Evolutionary conservation across 1,139 yeast species (phyloP), one percentile per base, ranked within the genome.

Genomic region (Pneumocystis canis): DNA sequence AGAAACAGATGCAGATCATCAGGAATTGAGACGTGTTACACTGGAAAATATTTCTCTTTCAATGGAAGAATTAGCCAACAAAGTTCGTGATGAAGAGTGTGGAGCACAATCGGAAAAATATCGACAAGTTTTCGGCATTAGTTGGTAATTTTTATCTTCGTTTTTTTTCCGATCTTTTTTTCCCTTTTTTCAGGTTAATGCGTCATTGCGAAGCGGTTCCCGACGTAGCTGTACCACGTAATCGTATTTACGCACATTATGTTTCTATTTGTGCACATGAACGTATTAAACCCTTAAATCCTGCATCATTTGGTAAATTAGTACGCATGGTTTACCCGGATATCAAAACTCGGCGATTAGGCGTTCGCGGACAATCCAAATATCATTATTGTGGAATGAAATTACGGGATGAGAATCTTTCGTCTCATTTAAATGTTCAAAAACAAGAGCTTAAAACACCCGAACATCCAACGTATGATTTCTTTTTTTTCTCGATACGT

Each of bases 321-420:
- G 90, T 89, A 14, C 80, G 87, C 66, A 77, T 85, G 7, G 75
- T 85, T 16, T 89, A 82, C 70, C 96, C 96, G 1, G 79, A 78
- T 64, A 77, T 89, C 67, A 84, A 87, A 37, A 87, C 96, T 0
- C 80, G 97, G 68, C 79, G 97, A 66, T 77, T 89, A 65, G 97
- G 97, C 14, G 84, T 85, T 74, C 78, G 96, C 63, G 96, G 96
- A 7, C 90, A 87, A 71, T 84, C 92, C 28, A 87, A 88, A 70
- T 89, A 90, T 72, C 96, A 89, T 72, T 90, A 89, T 72, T 88
- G 96, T 74, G 97, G 97, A 0, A 78, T 89, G 62, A 81, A 80
- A 68, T 73, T 89, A 62, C 75, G 81, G 28, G 86, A 82, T 9
- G 87, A 82, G 61, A 76, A 70, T 25, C 32, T 35, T 35, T 35